Evolutionary conservation across 371 early-diverging fungal species (phyloP), one percentile per base, ranked within the genome.

Genomic region (Mucor velutinosus): DNA sequence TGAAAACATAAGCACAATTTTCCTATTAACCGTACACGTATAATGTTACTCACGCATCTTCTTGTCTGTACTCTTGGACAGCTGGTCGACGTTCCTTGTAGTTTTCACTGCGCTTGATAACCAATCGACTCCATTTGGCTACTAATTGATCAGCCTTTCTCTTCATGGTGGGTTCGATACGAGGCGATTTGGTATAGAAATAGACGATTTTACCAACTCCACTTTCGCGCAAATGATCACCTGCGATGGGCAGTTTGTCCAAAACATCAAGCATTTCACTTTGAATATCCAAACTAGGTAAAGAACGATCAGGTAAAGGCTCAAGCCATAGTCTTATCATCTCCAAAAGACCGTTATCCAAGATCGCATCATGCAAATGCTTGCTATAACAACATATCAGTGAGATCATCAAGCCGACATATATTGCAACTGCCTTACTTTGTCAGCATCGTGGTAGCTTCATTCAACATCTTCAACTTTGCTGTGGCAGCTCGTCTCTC

Each of bases 251-350:
- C 66, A 95, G 72, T 73, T 89, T 89, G 29, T 80, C 80, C 65
- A 99, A 77, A 5, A 91, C 73, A 23, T 87, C 87, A 17, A 99
- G 76, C 85, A 99, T 84, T 32, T 88, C 88, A 65, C 81, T 87
- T 74, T 96, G 98, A 64, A 99, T 92, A 69, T 96, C 95, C 65
- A 96, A 83, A 74, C 89, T 92, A 7, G 99, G 99, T 70, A 99
- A 79, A 4, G 97, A 92, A 12, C 94, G 92, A 79, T 99, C 99
- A 37, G 95, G 92, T 30, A 98, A 82, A 29, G 99, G 99, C 74
- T 99, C 99, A 27, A 99, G 85, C 99, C 99, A 99, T 25, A 90
- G 73, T 62, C 90, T 91, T 67, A 99, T 92, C 17, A 91, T 88
- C 35, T 92, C 92, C 62, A 99, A 80, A 19, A 99, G 88, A 59